These are phyloP conservation scores for Carex pumila DNA, from an alignment of 176 grass and related monocot species.

Conservation along the genomic window DNA sequence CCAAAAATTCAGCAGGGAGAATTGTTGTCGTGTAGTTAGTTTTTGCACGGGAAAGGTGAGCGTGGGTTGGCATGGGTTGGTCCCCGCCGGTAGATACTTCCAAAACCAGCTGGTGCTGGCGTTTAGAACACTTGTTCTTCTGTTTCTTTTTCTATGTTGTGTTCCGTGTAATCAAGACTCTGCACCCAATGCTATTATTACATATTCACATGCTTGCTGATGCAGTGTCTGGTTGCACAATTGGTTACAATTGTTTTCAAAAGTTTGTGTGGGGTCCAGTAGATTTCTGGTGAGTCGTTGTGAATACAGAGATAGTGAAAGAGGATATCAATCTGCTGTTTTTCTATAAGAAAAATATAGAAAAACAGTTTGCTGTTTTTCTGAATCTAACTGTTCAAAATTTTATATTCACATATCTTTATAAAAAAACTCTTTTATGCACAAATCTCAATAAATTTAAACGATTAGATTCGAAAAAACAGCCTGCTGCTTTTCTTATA, in stretches of 20 bases:
- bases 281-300: background rate
- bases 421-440: too few species aligned
- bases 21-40: background rate
- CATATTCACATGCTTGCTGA: background rate
- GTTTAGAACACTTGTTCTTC: background rate
- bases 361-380: too few species aligned
- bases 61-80: background rate
- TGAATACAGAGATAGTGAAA: background rate
- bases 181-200: background rate
- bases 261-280: background rate
- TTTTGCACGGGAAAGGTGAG: constrained; percentile 4
- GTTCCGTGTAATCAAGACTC: background rate
- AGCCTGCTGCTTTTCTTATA: too few species aligned
- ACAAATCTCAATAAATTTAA: too few species aligned
- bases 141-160: background rate
- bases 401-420: too few species aligned
- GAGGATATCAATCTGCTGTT: too few species aligned
- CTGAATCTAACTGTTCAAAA: too few species aligned
- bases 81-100: constrained; percentile 9
- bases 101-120: constrained; percentile 12
- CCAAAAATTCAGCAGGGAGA: background rate
- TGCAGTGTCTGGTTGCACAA: background rate
- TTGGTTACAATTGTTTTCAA: background rate
- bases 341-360: too few species aligned
- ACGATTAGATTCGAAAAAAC: too few species aligned